These are phyloP conservation scores for Botrytis tulipae DNA, from an alignment of 2,329 filamentous ascomycete species.

Conservation along the genomic window DNA sequence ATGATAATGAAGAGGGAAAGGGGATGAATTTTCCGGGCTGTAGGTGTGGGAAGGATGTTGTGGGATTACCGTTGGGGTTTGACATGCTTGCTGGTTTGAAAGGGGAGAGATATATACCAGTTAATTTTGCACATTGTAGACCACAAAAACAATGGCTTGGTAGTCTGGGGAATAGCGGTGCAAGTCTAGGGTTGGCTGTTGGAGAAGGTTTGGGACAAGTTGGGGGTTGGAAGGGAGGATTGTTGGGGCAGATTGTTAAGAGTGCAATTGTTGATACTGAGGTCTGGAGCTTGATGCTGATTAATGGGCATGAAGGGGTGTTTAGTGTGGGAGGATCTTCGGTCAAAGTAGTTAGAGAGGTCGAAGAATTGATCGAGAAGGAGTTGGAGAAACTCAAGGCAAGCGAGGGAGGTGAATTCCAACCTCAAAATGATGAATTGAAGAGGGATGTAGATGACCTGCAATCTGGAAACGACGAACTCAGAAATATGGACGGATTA, in stretches of 20 bases:
- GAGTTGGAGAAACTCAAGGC: constrained; percentile 3
- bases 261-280: constrained; percentile 25
- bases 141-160: constrained; percentile 28
- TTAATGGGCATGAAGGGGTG: constrained; percentile 29
- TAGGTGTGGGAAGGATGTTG: not conserved
- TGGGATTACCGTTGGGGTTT: constrained; percentile 3
- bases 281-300: constrained; percentile 30
- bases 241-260: constrained; percentile 26
- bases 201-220: constrained; percentile 20
- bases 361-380: constrained; percentile 17
- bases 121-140: constrained; percentile 31
- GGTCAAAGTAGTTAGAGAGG: constrained; percentile 15
- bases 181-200: constrained; percentile 28
- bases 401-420: not conserved
- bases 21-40: constrained; percentile 1
- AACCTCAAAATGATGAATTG: not conserved
- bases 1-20: constrained; percentile 5
- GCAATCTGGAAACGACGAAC: not conserved
- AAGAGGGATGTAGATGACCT: not conserved
- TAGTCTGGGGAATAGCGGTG: constrained; percentile 21
- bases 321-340: constrained; percentile 30
- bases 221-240: not conserved
- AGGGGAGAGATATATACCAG: constrained; percentile 15
- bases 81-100: not conserved
- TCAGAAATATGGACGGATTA: not conserved